A percentile compares a stretch with the other conserved stretches of the same genome.
Evolutionary conservation across 139 green algal genomes (phyloP).

Genomic region (Coccomyxa sp.): DNA sequence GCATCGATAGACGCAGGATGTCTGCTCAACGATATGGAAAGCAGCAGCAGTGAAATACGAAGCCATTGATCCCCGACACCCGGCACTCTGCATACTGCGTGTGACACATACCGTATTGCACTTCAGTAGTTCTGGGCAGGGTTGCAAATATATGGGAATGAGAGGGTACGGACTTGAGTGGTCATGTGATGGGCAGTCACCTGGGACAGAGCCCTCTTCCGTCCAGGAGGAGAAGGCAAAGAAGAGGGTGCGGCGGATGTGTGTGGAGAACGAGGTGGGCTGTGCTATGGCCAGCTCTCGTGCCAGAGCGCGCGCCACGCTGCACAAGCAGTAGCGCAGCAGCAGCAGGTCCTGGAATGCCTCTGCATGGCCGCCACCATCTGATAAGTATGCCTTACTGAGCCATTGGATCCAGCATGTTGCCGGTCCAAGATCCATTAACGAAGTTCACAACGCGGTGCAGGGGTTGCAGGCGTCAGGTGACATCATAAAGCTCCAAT

Average conservation of each 20-base stretch:
- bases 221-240: slow-evolving; percentile 50
- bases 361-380: slow-evolving; percentile 17
- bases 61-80: too few relatives aligned
- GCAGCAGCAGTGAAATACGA: too few relatives aligned
- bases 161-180: neutral
- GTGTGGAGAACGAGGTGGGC: slow-evolving; percentile 21
- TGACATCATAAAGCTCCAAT: too few relatives aligned
- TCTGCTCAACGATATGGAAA: too few relatives aligned
- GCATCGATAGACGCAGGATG: too few relatives aligned
- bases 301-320: slow-evolving; percentile 30
- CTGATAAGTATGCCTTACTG: neutral
- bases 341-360: slow-evolving; percentile 38
- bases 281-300: slow-evolving; percentile 15
- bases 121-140: neutral
- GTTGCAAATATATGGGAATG: neutral
- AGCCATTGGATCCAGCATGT: too few relatives aligned
- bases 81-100: neutral
- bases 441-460: too few relatives aligned
- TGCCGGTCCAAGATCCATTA: too few relatives aligned
- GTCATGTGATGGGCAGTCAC: neutral
- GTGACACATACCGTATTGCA: too few relatives aligned
- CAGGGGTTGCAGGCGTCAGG: too few relatives aligned
- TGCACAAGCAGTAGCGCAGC: slow-evolving; percentile 63
- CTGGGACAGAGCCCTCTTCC: slow-evolving; percentile 37
- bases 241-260: slow-evolving; percentile 41